Evolutionary conservation across 345 rosid species (phyloP).

Genomic region (Brassica carinata): DNA sequence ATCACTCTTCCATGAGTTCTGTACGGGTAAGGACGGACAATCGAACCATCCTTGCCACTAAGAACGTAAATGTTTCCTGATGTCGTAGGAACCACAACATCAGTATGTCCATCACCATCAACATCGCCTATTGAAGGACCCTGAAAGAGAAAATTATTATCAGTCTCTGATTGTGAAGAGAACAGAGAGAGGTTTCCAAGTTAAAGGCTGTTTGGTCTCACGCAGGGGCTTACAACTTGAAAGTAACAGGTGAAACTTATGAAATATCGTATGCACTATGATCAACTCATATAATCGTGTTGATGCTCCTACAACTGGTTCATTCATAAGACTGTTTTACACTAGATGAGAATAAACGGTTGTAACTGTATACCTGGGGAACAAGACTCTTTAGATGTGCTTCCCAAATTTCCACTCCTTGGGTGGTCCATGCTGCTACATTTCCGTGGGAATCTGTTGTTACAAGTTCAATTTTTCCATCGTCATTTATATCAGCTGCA

Average conservation of each 20-base stretch:
- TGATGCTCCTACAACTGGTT: constrained; percentile 12
- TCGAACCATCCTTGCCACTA: constrained; percentile 91
- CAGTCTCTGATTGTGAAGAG: constrained; percentile 22
- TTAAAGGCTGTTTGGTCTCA: constrained; percentile 6
- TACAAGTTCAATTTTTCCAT: constrained; percentile 95
- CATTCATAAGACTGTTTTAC: background rate
- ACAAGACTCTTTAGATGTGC: constrained; percentile 84
- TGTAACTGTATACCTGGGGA: constrained; percentile 65
- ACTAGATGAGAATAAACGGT: background rate
- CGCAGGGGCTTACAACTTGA: background rate
- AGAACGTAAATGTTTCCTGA: constrained; percentile 93
- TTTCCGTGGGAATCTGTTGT: constrained; percentile 97
- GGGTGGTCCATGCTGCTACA: constrained; percentile 97
- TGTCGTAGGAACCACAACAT: constrained; percentile 87
- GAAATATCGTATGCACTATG: constrained; percentile 1
- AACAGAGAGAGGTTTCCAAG: constrained; percentile 24
- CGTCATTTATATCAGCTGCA: constrained; percentile 99
- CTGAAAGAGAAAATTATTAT: constrained; percentile 48
- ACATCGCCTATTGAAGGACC: constrained; percentile 94
- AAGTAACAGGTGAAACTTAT: background rate
- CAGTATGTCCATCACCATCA: constrained; percentile 96
- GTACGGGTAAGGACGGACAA: constrained; percentile 89
- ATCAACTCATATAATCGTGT: background rate
- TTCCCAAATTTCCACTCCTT: constrained; percentile 93
- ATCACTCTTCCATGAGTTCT: constrained; percentile 98